A percentile compares a stretch with the other conserved stretches of the same genome.
phyloP scores from a whole-genome alignment of 768 basidiomycete genomes.

The Pulveroboletus sp. region DNA sequence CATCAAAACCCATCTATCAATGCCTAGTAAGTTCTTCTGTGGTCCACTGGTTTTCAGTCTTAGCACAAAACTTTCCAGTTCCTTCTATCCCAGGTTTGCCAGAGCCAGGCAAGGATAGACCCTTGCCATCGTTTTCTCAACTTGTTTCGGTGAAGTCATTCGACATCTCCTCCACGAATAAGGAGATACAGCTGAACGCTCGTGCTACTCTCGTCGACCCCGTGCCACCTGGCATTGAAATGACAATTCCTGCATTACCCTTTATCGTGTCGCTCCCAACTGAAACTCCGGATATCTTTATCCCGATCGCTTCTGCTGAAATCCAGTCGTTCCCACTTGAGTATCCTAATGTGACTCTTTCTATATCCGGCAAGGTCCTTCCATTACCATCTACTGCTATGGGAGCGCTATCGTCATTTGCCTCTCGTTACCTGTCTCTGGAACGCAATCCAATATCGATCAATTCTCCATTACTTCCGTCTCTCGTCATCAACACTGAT shows the following conservation, averaged over 20 bases:
- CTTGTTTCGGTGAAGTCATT: constrained; percentile 61
- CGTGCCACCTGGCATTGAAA: constrained; percentile 41
- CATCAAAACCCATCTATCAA: constrained; percentile 41
- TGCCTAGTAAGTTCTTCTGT: constrained; percentile 46
- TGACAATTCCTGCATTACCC: constrained; percentile 54
- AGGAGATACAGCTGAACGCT: constrained; percentile 43
- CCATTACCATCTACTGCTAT: constrained; percentile 43
- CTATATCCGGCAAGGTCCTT: constrained; percentile 52
- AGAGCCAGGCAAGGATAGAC: constrained; percentile 43
- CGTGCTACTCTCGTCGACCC: constrained; percentile 58
- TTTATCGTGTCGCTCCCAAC: constrained; percentile 54
- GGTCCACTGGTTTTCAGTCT: background rate
- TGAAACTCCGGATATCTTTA: constrained; percentile 12
- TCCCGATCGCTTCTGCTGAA: constrained; percentile 51
- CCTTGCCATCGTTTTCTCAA: constrained; percentile 53
- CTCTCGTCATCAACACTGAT: constrained; percentile 39
- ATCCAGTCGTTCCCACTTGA: constrained; percentile 56
- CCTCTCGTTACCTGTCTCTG: constrained; percentile 60
- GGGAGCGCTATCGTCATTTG: constrained; percentile 50
- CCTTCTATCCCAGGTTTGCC: constrained; percentile 65
- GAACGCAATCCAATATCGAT: constrained; percentile 54
- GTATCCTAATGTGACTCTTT: constrained; percentile 63
- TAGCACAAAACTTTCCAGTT: constrained; percentile 38
- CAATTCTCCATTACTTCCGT: constrained; percentile 50
- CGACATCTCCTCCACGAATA: constrained; percentile 33